These are phyloP conservation scores for Gryganskiella cystojenkinii DNA, from an alignment of 192 early-diverging fungal species.

Conservation along the genomic window DNA sequence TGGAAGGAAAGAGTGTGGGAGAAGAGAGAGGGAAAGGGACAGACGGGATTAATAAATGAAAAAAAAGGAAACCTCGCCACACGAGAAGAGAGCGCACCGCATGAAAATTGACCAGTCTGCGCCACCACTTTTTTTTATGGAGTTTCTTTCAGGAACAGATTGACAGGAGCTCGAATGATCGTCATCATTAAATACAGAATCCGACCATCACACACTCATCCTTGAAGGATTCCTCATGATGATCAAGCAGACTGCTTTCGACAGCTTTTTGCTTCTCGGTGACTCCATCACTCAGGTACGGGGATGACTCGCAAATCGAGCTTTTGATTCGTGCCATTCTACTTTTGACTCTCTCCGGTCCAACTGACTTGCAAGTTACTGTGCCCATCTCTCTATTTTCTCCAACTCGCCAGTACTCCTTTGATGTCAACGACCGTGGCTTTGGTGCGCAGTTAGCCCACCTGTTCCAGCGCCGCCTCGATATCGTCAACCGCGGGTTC, in stretches of 20 bases:
- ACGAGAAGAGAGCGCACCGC: no score
- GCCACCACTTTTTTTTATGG: no score
- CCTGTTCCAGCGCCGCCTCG: constrained; percentile 73
- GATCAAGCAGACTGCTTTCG: constrained; percentile 20
- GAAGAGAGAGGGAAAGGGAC: not conserved
- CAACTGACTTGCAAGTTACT: no score
- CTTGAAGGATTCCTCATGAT: not conserved
- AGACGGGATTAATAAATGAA: not conserved
- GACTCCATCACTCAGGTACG: constrained; percentile 63
- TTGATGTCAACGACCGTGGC: constrained; percentile 51
- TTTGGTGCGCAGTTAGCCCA: constrained; percentile 62
- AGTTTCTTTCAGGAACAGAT: no score
- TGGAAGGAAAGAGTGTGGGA: not conserved
- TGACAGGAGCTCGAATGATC: no score
- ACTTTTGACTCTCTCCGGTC: not conserved
- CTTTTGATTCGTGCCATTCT: not conserved
- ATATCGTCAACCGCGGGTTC: constrained; percentile 85
- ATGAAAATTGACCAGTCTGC: no score
- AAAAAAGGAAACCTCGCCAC: not conserved
- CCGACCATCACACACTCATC: no score
- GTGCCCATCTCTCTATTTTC: constrained; percentile 20
- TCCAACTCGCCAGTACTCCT: constrained; percentile 18
- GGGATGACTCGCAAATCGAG: no score
- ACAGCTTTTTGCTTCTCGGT: constrained; percentile 39
- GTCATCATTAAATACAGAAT: no score